Conservation (phyloP, 2,329 filamentous ascomycete genomes). For the Arthrobotrys megalospora region DNA sequence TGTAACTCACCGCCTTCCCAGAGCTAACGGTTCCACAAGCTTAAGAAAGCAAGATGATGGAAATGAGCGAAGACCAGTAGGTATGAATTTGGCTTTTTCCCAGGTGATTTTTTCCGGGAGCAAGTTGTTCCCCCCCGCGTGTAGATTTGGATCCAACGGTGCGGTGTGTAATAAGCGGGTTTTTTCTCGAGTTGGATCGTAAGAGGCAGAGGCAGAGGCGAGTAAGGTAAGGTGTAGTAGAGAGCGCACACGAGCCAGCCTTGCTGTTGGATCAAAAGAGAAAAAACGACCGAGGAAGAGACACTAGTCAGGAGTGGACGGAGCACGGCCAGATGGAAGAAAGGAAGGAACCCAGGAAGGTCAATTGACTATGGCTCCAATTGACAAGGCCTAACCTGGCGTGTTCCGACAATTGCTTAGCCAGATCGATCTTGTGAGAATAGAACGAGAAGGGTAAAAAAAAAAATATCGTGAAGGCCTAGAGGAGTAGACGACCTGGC, state of each 20-base stretch:
- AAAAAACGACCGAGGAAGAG: constrained; percentile 42
- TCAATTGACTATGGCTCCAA: constrained; percentile 20
- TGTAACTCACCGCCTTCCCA: constrained; percentile 20
- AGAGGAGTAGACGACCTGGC: constrained; percentile 8
- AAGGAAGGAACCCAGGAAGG: constrained; percentile 24
- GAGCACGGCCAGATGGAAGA: constrained; percentile 42
- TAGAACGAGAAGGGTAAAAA: constrained; percentile 2
- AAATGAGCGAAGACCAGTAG: neutral
- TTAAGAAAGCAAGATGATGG: constrained; percentile 1
- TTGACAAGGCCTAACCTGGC: constrained; percentile 36
- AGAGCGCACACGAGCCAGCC: constrained; percentile 53
- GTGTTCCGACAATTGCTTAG: constrained; percentile 24
- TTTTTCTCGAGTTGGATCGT: constrained; percentile 5
- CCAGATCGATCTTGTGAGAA: constrained; percentile 21
- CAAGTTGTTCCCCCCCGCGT: constrained; percentile 14
- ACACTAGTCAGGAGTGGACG: constrained; percentile 42
- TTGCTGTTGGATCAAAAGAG: constrained; percentile 36
- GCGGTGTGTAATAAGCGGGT: constrained; percentile 15
- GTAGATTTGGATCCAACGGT: constrained; percentile 23
- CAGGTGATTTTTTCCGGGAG: constrained; percentile 6
- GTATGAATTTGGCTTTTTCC: neutral
- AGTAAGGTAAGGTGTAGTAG: constrained; percentile 28
- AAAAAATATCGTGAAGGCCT: constrained; percentile 10
- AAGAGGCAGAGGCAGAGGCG: constrained; percentile 7
- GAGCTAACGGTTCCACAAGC: constrained; percentile 2